Evolutionary conservation across 768 basidiomycete genomes (phyloP), one percentile per base, ranked within the genome.

Genomic region (Pulveroboletus frians): DNA sequence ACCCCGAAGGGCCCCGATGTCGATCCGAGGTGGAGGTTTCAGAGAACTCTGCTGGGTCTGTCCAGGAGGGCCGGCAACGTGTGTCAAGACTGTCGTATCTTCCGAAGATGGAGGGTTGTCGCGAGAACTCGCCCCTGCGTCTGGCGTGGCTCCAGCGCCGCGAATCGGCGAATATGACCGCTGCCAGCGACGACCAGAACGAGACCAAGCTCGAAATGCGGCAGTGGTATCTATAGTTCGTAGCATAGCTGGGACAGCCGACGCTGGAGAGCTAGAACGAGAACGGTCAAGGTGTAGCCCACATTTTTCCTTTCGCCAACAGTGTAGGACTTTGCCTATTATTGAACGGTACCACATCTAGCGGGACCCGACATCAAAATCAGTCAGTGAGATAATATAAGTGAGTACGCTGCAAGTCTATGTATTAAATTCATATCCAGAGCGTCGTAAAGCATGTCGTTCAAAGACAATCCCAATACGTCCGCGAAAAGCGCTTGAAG

Each of bases 1-100:
- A 29, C 51, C 57, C 34, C 72, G 70, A 48, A 79, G 49, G 40
- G 73, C 61, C 39, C 70, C 63, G 23, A 67, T n/a, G 47, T 60
- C 52, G 17, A 53, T 43, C 37, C 47, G 39, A 35, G 43, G 44
- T 14, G 47, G 17, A 8, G 50, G 30, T 14, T 35, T 35, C 4
- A 35, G 20, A 11, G 46, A 37, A 5, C 9, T 39, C n/a, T 34
- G 57, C 4, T 32, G 51, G 9, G 46, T 36, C 15, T 48, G 47
- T 14, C 34, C 27, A 10, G 50, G 41, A 23, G 34, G 35, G 17
- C 27, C 18, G 13, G 42, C 2, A 32, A 31, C 7, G 26, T 43
- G 54, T 2, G 50, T n/a, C 30, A 46, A 30, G 1, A 27, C 27
- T n/a, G 43, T 47, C 20, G 54, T 18, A 17, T 35, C 44, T 31